A percentile compares a stretch with the other conserved stretches of the same genome.
phyloP scores from a whole-genome alignment of 768 basidiomycete genomes.

The Tricholoma flavovirens region DNA sequence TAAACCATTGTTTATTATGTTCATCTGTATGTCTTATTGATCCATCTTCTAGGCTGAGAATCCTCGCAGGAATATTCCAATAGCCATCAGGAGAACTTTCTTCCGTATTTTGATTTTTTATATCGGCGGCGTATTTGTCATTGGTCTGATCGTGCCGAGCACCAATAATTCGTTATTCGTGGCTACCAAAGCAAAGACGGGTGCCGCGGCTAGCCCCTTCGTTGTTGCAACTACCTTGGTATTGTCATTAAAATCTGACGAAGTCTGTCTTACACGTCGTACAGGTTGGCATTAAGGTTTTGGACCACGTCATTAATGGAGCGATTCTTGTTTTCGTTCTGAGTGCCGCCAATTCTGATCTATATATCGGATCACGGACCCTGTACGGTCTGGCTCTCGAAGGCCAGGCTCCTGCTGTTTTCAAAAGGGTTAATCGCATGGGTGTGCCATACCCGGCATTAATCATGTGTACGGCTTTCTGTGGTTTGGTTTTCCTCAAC shows the following conservation, averaged over 20 bases:
- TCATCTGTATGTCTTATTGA: neutral
- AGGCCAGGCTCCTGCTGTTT: slow-evolving; percentile 43
- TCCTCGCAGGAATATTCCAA: slow-evolving; percentile 68
- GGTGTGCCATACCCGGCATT: slow-evolving; percentile 50
- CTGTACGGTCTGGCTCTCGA: slow-evolving; percentile 44
- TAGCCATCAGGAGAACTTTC: slow-evolving; percentile 62
- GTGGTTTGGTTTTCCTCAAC: slow-evolving; percentile 53
- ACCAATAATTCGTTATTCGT: slow-evolving; percentile 43
- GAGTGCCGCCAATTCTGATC: slow-evolving; percentile 58
- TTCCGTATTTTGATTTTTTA: slow-evolving; percentile 56
- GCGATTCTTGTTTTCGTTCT: slow-evolving; percentile 61
- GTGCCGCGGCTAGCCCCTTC: slow-evolving; percentile 62
- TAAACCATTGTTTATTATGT: too few relatives aligned
- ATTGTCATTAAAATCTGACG: neutral
- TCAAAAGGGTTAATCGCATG: slow-evolving; percentile 36
- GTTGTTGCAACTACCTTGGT: slow-evolving; percentile 45
- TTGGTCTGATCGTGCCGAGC: slow-evolving; percentile 65
- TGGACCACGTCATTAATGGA: slow-evolving; percentile 62
- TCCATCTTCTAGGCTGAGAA: slow-evolving; percentile 47
- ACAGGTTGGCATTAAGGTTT: slow-evolving; percentile 49
- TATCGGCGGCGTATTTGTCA: slow-evolving; percentile 65
- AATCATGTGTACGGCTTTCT: slow-evolving; percentile 49
- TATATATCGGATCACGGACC: slow-evolving; percentile 48
- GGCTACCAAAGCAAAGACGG: slow-evolving; percentile 39
- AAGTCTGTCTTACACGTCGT: neutral